A percentile compares a stretch with the other conserved stretches of the same genome.
Evolutionary conservation across 2,329 filamentous ascomycete species (phyloP).

Genomic region (Dendryphion nanum): DNA sequence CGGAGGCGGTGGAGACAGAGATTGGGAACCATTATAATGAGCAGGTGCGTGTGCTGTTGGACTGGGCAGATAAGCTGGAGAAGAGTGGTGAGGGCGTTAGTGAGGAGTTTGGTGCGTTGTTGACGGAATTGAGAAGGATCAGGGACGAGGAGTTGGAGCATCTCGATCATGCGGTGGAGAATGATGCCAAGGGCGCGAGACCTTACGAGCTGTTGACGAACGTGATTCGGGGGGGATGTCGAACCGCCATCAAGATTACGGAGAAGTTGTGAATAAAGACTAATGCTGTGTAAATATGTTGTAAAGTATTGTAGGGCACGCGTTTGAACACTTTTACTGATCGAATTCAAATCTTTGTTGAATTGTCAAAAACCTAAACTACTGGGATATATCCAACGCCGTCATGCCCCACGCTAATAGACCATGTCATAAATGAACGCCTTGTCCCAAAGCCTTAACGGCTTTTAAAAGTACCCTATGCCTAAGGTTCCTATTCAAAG

Average conservation of each 20-base stretch:
- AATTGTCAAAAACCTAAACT: no score
- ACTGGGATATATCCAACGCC: no score
- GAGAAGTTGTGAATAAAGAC: conserved; percentile 59
- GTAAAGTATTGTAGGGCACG: conserved; percentile 1
- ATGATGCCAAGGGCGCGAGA: conserved; percentile 85
- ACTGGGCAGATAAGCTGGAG: conserved; percentile 77
- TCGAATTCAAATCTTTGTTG: no score
- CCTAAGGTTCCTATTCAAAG: conserved; percentile 32
- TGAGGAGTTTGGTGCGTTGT: conserved; percentile 70
- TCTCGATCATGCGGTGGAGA: conserved; percentile 88
- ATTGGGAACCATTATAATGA: conserved; percentile 95
- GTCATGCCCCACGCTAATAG: no score
- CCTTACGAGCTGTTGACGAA: conserved; percentile 88
- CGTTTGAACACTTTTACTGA: no score
- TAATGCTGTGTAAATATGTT: not conserved
- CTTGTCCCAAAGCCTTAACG: no score
- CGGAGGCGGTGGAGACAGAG: conserved; percentile 96
- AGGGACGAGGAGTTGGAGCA: conserved; percentile 97
- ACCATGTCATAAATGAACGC: not conserved
- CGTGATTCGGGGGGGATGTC: conserved; percentile 84
- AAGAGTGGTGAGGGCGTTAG: conserved; percentile 76
- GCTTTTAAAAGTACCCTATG: not conserved
- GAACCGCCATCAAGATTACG: conserved; percentile 89
- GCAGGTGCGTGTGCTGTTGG: conserved; percentile 78
- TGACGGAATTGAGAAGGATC: conserved; percentile 75